Percentiles rank a stretch among this genome's conserved stretches.
phyloP scores from a whole-genome alignment of 768 basidiomycete species.

The Boletus tomentosulus region DNA sequence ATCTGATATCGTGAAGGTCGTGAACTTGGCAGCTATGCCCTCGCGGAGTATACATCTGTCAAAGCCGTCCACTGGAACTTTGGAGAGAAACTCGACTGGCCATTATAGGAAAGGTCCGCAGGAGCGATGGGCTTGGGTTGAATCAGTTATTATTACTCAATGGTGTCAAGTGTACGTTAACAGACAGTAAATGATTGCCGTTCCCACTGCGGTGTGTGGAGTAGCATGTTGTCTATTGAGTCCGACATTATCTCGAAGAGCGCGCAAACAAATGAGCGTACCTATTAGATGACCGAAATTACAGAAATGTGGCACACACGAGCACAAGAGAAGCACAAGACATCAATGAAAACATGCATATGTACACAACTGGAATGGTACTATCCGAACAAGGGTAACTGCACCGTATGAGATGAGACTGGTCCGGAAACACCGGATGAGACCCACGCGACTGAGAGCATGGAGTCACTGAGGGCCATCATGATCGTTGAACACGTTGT shows the following conservation, averaged over 20 bases:
- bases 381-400: slow-evolving; percentile 2
- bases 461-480: slow-evolving; percentile 4
- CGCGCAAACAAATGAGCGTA: slow-evolving; percentile 16
- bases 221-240: background rate
- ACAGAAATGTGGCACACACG: slow-evolving; percentile 24
- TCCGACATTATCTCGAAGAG: background rate
- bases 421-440: slow-evolving; percentile 1
- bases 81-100: slow-evolving; percentile 77
- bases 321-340: slow-evolving; percentile 7
- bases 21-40: slow-evolving; percentile 81
- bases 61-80: slow-evolving; percentile 89
- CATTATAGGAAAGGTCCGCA: slow-evolving; percentile 41
- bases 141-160: background rate
- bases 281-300: slow-evolving; percentile 11
- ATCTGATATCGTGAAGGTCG: slow-evolving; percentile 51
- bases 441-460: background rate
- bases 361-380: background rate
- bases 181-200: slow-evolving; percentile 9
- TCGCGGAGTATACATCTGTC: slow-evolving; percentile 80
- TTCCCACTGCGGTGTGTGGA: slow-evolving; percentile 7
- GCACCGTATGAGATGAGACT: background rate
- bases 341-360: slow-evolving; percentile 5
- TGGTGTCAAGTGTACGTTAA: slow-evolving; percentile 18
- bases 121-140: background rate
- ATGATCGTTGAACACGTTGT: slow-evolving; percentile 11